Percentiles rank a stretch among this genome's conserved stretches.
phyloP scores from a whole-genome alignment of 176 grass and related monocot genomes.

The Carex cristatella region DNA sequence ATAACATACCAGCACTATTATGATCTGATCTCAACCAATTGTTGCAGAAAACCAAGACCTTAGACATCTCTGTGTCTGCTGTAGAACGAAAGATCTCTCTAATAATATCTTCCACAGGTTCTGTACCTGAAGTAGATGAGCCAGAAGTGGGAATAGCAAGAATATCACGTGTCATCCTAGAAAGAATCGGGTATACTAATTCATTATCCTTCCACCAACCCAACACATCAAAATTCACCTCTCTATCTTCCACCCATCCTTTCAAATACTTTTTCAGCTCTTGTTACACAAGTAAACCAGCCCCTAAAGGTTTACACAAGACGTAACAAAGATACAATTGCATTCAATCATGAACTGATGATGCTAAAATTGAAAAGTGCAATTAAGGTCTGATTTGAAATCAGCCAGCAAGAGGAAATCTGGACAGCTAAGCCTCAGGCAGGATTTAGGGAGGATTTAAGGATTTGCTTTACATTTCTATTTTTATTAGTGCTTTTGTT shows the following conservation, averaged over 20 bases:
- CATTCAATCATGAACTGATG: no score
- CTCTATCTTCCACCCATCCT: not conserved
- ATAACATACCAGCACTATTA: not conserved
- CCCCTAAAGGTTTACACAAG: no score
- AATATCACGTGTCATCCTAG: conserved; percentile 12
- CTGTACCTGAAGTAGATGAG: not conserved
- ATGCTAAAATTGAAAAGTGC: no score
- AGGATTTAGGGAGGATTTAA: no score
- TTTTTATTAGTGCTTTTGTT: no score
- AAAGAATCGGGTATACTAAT: conserved; percentile 2
- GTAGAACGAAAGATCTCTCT: not conserved
- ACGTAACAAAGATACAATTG: no score
- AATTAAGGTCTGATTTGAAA: no score
- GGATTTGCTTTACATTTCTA: no score
- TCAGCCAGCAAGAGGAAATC: no score
- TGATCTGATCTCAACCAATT: not conserved
- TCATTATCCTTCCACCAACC: conserved; percentile 6
- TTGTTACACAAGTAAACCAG: no score
- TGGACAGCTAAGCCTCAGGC: no score
- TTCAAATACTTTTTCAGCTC: not conserved
- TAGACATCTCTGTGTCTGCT: not conserved
- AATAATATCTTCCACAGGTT: not conserved
- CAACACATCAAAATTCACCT: conserved; percentile 16
- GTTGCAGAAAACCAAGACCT: not conserved
- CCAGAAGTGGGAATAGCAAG: conserved; percentile 10